Evolutionary conservation across 495 filamentous ascomycete species (phyloP).

Genomic region (Lasiosphaeris hirsuta): DNA sequence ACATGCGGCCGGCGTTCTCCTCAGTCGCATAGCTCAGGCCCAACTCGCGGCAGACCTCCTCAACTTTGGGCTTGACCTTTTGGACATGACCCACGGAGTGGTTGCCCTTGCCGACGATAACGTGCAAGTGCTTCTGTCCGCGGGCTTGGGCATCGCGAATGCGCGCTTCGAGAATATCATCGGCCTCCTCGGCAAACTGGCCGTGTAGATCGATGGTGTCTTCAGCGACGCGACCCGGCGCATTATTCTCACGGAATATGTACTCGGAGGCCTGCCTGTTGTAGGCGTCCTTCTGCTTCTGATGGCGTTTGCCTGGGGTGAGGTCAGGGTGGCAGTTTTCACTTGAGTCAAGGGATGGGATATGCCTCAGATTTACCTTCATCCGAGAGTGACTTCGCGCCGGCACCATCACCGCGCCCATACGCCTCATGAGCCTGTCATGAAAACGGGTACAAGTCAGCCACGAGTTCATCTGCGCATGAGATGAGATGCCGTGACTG

Average conservation of each 20-base stretch:
- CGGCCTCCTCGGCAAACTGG: slow-evolving; percentile 89
- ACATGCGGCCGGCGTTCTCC: slow-evolving; percentile 83
- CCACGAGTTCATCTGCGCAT: neutral
- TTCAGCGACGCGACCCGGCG: slow-evolving; percentile 58
- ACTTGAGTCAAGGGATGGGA: too few relatives aligned
- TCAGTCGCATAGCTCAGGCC: slow-evolving; percentile 80
- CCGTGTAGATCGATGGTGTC: slow-evolving; percentile 95
- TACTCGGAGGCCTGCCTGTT: slow-evolving; percentile 87
- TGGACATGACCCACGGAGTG: slow-evolving; percentile 75
- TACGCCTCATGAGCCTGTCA: slow-evolving; percentile 74
- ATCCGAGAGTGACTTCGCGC: slow-evolving; percentile 75
- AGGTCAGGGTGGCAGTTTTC: too few relatives aligned
- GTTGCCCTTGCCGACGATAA: slow-evolving; percentile 91
- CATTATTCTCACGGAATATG: slow-evolving; percentile 94
- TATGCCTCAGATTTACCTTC: slow-evolving; percentile 59
- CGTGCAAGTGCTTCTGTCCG: slow-evolving; percentile 67
- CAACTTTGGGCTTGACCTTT: slow-evolving; percentile 89
- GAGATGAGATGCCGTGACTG: slow-evolving; percentile 3
- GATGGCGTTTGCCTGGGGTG: slow-evolving; percentile 75
- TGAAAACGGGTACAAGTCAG: neutral
- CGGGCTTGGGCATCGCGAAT: slow-evolving; percentile 68
- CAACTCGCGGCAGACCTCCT: slow-evolving; percentile 75
- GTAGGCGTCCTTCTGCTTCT: slow-evolving; percentile 70
- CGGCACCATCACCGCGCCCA: slow-evolving; percentile 69
- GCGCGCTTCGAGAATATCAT: slow-evolving; percentile 78